Conservation (phyloP, 129 eudicot species). For the Helianthus tuberosus region DNA sequence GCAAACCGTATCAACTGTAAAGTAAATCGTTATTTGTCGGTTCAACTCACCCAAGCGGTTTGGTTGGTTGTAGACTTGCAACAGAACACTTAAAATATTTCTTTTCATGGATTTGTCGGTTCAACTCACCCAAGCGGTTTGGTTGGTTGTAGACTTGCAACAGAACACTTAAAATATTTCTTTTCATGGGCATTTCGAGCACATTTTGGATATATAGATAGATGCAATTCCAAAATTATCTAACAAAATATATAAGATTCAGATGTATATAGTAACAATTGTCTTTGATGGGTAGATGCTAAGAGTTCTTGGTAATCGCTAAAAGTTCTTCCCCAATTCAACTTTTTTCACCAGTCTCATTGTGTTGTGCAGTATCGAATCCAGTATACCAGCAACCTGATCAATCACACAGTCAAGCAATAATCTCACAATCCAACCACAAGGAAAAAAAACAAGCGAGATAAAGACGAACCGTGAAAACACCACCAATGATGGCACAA, state of each 20-base stretch:
- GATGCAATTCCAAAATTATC: constrained; percentile 38
- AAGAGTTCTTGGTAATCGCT: constrained; percentile 39
- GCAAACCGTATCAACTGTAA: too few relatives aligned
- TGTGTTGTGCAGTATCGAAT: constrained; percentile 82
- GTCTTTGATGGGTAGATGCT: constrained; percentile 23
- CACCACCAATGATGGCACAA: constrained; percentile 97
- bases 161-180: not conserved
- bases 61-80: not conserved
- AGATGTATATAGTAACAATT: constrained; percentile 23
- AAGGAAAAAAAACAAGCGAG: not conserved
- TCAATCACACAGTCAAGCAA: not conserved
- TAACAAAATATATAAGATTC: constrained; percentile 28
- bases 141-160: not conserved
- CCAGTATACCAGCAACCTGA: constrained; percentile 98
- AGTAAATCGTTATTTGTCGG: too few relatives aligned
- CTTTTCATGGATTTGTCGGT: not conserved
- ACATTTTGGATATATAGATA: constrained; percentile 11
- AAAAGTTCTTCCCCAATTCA: constrained; percentile 84
- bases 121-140: not conserved
- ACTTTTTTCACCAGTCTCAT: constrained; percentile 80
- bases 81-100: not conserved
- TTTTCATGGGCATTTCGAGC: constrained; percentile 7
- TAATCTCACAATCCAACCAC: not conserved
- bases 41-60: not conserved
- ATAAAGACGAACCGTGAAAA: constrained; percentile 77